Evolutionary conservation across 768 basidiomycete species (phyloP), one percentile per base, ranked within the genome.

Genomic region (Vararia minispora): DNA sequence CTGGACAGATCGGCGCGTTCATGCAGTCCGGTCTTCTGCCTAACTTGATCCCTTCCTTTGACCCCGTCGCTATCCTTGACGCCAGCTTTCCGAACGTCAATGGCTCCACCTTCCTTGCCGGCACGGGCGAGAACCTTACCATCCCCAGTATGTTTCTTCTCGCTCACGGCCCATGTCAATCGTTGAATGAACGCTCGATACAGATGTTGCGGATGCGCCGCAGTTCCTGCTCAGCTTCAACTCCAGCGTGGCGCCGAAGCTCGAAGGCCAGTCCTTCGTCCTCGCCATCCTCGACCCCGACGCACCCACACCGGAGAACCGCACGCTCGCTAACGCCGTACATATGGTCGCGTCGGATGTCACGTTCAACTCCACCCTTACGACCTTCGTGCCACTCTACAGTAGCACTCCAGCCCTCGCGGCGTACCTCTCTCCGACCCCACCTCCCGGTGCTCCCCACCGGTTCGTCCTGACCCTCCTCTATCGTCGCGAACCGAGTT

Each of bases 221-320:
- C 24, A 37, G 36, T 37, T 37, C 27, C 28, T 37, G 26, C 27
- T 37, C n/a, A 37, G 26, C 4, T 37, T 20, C 12, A 16, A 37
- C 13, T n/a, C 24, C n/a, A 6, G 26, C 4, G 5, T 37, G 5
- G 36, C 8, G 1, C 12, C 18, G 6, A 27, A 26, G 36, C n/a
- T n/a, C n/a, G n/a, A n/a, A n/a, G n/a, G n/a, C n/a, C n/a, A n/a
- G n/a, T 16, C 36, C 12, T 37, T 37, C 25, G 25, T 37, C 16
- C 24, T 37, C 5, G 36, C 36, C 5, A 28, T 37, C 14, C 26
- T 37, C 27, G 36, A 37, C 26, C 36, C 36, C 36, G 36, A 37
- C 36, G 36, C 36, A 27, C 36, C 36, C 16, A 37, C 36, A 5
- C 36, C 36, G 6, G 26, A 37, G 27, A 37, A 37, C 26, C 5